phyloP scores from a whole-genome alignment of 768 basidiomycete genomes.

The Omphalotus guepiniiformis region DNA sequence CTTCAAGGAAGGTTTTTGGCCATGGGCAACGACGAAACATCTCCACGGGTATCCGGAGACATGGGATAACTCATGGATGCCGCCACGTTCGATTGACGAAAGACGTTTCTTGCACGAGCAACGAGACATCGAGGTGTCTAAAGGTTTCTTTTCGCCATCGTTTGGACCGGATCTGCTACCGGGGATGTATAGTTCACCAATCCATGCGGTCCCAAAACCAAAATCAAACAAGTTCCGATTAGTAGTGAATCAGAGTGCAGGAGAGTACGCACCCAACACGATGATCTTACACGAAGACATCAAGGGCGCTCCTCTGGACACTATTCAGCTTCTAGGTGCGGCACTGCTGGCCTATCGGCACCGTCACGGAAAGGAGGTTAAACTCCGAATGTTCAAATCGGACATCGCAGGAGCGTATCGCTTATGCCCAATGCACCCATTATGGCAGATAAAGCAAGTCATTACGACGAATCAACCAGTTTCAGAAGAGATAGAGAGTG shows the following conservation, averaged over 20 bases:
- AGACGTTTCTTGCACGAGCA: slow-evolving; percentile 15
- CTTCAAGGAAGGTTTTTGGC: slow-evolving; percentile 29
- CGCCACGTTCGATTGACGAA: not conserved
- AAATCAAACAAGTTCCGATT: slow-evolving; percentile 20
- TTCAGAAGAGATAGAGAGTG: not conserved
- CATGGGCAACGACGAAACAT: slow-evolving; percentile 17
- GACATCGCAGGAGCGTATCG: slow-evolving; percentile 22
- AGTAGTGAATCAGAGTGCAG: slow-evolving; percentile 28
- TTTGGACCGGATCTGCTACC: no score
- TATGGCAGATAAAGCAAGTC: slow-evolving; percentile 24
- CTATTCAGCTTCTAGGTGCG: slow-evolving; percentile 17
- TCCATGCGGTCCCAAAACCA: slow-evolving; percentile 26
- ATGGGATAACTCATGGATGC: slow-evolving; percentile 8
- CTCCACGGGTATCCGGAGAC: slow-evolving; percentile 8
- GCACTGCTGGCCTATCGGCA: slow-evolving; percentile 15
- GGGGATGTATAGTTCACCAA: slow-evolving; percentile 27
- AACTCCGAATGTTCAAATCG: slow-evolving; percentile 19
- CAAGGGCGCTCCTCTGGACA: slow-evolving; percentile 19
- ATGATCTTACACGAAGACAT: slow-evolving; percentile 13
- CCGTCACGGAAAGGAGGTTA: not conserved
- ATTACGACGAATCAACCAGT: slow-evolving; percentile 17
- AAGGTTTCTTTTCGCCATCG: slow-evolving; percentile 16
- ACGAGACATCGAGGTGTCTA: slow-evolving; percentile 13
- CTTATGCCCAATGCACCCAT: slow-evolving; percentile 15
- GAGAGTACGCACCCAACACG: slow-evolving; percentile 23